Evolutionary conservation across 2,329 filamentous ascomycete species (phyloP).

Genomic region (Monilinia fructicola): DNA sequence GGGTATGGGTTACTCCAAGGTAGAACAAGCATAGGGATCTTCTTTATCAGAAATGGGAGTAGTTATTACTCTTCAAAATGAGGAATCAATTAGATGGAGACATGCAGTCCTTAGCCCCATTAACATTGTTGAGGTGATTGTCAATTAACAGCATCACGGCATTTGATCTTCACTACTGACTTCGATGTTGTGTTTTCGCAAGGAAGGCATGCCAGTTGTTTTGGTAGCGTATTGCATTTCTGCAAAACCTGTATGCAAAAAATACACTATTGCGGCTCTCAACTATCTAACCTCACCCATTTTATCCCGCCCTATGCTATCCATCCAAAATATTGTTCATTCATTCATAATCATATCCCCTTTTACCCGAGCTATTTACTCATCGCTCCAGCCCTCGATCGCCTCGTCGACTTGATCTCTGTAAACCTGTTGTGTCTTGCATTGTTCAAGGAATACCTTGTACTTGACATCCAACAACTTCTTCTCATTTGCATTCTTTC

Average conservation of each 20-base stretch:
- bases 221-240: background rate
- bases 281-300: background rate
- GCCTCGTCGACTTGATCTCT: conserved; percentile 72
- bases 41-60: background rate
- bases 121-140: background rate
- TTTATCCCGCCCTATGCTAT: background rate
- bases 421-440: conserved; percentile 79
- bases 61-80: background rate
- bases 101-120: background rate
- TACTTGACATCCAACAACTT: conserved; percentile 85
- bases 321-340: conserved; percentile 1
- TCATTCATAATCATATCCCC: conserved; percentile 11
- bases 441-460: conserved; percentile 92
- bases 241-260: background rate
- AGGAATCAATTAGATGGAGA: background rate
- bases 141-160: too few relatives aligned
- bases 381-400: conserved; percentile 45
- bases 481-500: conserved; percentile 70
- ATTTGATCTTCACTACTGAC: too few relatives aligned
- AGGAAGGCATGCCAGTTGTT: background rate
- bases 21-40: background rate
- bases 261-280: background rate
- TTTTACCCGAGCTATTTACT: background rate
- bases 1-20: too few relatives aligned
- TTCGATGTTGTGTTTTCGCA: background rate